Evolutionary conservation across 306 rosid genomes (phyloP), one percentile per base, ranked within the genome.

Genomic region (Arachis hypogaea): DNA sequence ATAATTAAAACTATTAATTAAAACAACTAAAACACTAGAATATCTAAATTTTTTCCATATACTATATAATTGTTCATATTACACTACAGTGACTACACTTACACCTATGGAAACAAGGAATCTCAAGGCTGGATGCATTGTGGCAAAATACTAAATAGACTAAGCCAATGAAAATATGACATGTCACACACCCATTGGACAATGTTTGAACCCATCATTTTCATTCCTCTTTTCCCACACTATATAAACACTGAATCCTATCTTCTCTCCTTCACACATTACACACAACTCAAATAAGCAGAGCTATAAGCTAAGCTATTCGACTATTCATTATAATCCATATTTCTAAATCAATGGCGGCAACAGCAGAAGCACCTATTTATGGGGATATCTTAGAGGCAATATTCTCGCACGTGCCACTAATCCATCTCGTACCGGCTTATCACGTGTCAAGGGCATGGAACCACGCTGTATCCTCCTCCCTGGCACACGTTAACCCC

Each of bases 331-430:
- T 60, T 11, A 33, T 7, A n/a, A 9, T 9, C 43, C 64, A 59
- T 7, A 7, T 12, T 52, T 46, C 51, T 33, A 4, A 33, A 33
- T 33, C 51, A 40, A 75, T 82, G 83, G 78, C 77, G 43, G 0
- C 14, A 16, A 18, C 22, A 11, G 62, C 56, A 63, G 91, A 81
- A 83, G 80, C 87, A 51, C 81, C 86, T 0, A 80, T 87, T 58
- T 73, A 90, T 2, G 96, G 93, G 3, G 96, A 93, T 41, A 42
- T 90, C 73, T 73, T 93, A 46, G 96, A 93, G 63, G 49, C 64
- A 33, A 78, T 91, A 5, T 79, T 93, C 36, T 87, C 93, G 0
- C 83, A 68, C 65, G 87, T 93, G 54, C 92, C 89, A 12, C 87
- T 93, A 46, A 56, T 86, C 66, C 69, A 93, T 29, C 87, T 93